Percentiles rank a stretch among this genome's conserved stretches.
Conservation (phyloP, 2,329 filamentous ascomycete genomes). For the Epichloe uncinata region DNA sequence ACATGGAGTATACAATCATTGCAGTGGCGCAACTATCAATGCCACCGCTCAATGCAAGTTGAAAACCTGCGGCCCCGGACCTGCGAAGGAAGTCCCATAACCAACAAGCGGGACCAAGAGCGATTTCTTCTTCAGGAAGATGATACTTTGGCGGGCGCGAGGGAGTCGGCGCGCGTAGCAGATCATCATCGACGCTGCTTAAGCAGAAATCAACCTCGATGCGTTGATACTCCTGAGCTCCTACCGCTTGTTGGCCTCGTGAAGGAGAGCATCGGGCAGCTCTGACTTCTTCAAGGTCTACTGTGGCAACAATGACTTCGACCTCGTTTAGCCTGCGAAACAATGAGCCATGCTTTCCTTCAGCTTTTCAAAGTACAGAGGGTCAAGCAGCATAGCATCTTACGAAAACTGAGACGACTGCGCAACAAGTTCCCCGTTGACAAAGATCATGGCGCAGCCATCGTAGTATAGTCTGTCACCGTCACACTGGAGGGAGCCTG, state of each 20-base stretch:
- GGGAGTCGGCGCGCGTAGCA: conserved; percentile 26
- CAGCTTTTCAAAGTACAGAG: not conserved
- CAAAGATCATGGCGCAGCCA: conserved; percentile 40
- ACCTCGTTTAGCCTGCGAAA: conserved; percentile 22
- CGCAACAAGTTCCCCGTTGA: conserved; percentile 49
- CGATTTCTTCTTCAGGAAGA: conserved; percentile 53
- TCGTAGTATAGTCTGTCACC: conserved; percentile 4
- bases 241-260: conserved; percentile 7
- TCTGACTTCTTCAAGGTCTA: conserved; percentile 59
- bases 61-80: conserved; percentile 36
- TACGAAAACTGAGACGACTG: conserved; percentile 49
- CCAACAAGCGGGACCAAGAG: conserved; percentile 50
- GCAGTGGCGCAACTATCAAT: conserved; percentile 41
- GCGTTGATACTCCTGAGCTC: conserved; percentile 7
- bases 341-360: not conserved
- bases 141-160: conserved; percentile 39
- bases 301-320: conserved; percentile 51
- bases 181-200: conserved; percentile 8
- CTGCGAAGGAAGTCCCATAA: conserved; percentile 51
- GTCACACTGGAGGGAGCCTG: not conserved
- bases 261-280: conserved; percentile 1
- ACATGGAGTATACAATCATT: conserved; percentile 33
- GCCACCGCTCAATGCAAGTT: conserved; percentile 40
- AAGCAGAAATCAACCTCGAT: conserved; percentile 8
- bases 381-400: conserved; percentile 29